Conservation (phyloP, 495 filamentous ascomycete species). For the Aspergillus hancockii region DNA sequence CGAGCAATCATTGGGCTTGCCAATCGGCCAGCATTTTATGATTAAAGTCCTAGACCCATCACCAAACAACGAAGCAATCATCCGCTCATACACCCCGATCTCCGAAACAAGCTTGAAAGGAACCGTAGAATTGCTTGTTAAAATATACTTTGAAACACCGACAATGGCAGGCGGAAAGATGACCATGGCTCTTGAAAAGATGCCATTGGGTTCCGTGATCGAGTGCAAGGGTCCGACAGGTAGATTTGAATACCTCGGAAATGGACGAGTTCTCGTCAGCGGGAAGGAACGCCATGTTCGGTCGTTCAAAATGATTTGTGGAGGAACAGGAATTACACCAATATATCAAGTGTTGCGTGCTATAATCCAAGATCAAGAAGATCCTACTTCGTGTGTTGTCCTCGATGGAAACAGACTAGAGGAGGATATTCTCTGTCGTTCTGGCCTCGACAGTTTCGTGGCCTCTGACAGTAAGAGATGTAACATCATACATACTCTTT, state of each 20-base stretch:
- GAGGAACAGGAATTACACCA: constrained; percentile 86
- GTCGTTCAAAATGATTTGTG: constrained; percentile 87
- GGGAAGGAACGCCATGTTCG: constrained; percentile 59
- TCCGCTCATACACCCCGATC: constrained; percentile 88
- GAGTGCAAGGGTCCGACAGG: constrained; percentile 93
- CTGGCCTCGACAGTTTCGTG: constrained; percentile 70
- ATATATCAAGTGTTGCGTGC: constrained; percentile 87
- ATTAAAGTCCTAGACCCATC: constrained; percentile 72
- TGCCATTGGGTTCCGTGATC: constrained; percentile 68
- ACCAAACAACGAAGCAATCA: constrained; percentile 64
- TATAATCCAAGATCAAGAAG: constrained; percentile 61
- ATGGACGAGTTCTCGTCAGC: constrained; percentile 64
- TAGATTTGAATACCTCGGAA: constrained; percentile 78
- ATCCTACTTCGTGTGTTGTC: constrained; percentile 65
- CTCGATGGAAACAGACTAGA: constrained; percentile 78
- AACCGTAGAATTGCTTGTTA: constrained; percentile 73
- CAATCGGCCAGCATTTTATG: constrained; percentile 88
- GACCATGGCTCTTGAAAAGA: constrained; percentile 75
- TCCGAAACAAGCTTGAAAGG: constrained; percentile 64
- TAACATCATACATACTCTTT: constrained; percentile 72
- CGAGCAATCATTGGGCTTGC: constrained; percentile 73
- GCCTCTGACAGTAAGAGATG: constrained; percentile 54
- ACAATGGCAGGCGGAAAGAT: constrained; percentile 72
- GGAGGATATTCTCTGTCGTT: constrained; percentile 80
- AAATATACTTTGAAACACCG: constrained; percentile 74